Base-by-base conservation (phyloP, 2,329 filamentous ascomycete genomes). In the Fusarium robinianum region DNA sequence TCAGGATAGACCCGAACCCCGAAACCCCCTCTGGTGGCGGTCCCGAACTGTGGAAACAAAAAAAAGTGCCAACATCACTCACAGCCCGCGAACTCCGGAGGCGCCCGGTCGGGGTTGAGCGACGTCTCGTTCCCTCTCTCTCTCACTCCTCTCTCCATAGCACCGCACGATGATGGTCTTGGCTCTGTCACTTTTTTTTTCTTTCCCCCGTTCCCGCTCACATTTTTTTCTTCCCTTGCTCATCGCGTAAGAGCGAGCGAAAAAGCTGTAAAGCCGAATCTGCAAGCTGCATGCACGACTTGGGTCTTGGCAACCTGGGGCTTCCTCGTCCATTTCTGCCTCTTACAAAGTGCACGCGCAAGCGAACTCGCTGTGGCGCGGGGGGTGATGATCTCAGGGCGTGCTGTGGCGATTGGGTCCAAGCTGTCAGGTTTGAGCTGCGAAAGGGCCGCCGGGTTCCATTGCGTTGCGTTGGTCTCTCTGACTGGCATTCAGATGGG, bases 361-460 rank as follows among this genome's bases (percentile, higher is more conserved):
- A 37, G 23, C 16, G 14, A 26, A 6, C 24, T n/a, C 14, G 24
- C 24, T 29, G 19, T 30, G 45, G 51, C 49, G 30, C 27, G 38
- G 29, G 27, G 24, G 22, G 49, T 15, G 35, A 24, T 18, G 29
- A 11, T 29, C 30, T 17, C 27, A 17, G 35, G 35, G 25, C 51
- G 52, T 55, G 52, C 43, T 25, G 49, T 55, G 18, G 51, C 52
- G 43, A 55, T 49, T 55, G 51, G 24, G 10, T 26, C 14, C 10
- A 10, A 26, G 10, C 24, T 26, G 11, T 6, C 6, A 6, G 5
- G 14, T 5, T 26, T 26, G 24, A 26, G n/a, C n/a, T n/a, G n/a
- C n/a, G n/a, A n/a, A n/a, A n/a, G n/a, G n/a, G n/a, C n/a, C n/a
- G n/a, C n/a, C n/a, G n/a, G n/a, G n/a, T n/a, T n/a, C n/a, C n/a